These are phyloP conservation scores for Emergomyces africanus DNA, from an alignment of 2,329 filamentous ascomycete species.

Conservation along the genomic window DNA sequence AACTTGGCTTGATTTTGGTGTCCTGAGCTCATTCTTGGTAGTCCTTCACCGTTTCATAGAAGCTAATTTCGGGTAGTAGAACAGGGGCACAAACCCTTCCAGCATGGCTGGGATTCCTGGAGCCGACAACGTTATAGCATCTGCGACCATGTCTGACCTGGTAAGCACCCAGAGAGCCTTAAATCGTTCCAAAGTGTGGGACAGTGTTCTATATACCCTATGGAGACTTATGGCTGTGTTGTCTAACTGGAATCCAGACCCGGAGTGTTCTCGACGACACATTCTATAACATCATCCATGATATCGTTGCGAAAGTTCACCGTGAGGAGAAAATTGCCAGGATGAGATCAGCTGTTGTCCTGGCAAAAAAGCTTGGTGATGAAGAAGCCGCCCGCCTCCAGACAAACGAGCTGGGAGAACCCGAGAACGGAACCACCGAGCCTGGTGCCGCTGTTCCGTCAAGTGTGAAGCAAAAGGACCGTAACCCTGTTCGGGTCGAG, in stretches of 20 bases:
- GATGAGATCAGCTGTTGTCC: conserved; percentile 39
- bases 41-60: background rate
- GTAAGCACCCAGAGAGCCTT: conserved; percentile 17
- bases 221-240: background rate
- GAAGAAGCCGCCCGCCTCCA: conserved; percentile 22
- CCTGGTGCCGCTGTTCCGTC: conserved; percentile 23
- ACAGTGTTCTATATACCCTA: conserved; percentile 1
- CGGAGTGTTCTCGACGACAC: conserved; percentile 43
- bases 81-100: conserved; percentile 1
- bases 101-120: conserved; percentile 20
- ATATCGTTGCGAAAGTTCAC: conserved; percentile 45
- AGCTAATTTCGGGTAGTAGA: conserved; percentile 2
- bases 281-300: conserved; percentile 48
- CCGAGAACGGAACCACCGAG: conserved; percentile 19
- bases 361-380: conserved; percentile 33
- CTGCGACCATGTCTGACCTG: conserved; percentile 29
- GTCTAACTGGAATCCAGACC: conserved; percentile 17
- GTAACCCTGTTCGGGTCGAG: conserved; percentile 29
- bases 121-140: conserved; percentile 18
- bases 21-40: background rate
- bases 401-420: conserved; percentile 20
- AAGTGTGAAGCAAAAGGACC: conserved; percentile 19
- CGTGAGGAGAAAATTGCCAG: conserved; percentile 48
- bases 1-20: background rate
- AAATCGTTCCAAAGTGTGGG: background rate